A percentile compares a stretch with the other conserved stretches of the same genome.
Conservation (phyloP, 2,329 filamentous ascomycete genomes). For the Colletotrichum paranaense region DNA sequence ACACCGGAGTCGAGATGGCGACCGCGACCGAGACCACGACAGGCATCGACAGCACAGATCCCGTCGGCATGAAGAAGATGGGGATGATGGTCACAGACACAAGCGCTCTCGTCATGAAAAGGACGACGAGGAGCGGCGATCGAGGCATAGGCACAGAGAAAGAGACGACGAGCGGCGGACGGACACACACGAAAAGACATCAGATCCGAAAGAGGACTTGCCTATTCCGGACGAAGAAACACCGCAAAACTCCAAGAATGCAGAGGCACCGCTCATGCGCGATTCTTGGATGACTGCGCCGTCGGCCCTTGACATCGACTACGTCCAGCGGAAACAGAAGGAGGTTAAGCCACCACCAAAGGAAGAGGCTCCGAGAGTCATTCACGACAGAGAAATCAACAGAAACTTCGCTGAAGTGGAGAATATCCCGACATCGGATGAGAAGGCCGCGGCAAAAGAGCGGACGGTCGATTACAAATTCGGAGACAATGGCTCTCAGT, state of each 20-base stretch:
- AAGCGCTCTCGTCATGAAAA: constrained; percentile 72
- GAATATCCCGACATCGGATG: constrained; percentile 64
- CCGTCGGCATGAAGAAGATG: constrained; percentile 53
- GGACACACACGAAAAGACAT: constrained; percentile 51
- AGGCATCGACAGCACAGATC: constrained; percentile 49
- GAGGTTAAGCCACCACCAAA: constrained; percentile 65
- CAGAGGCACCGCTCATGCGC: constrained; percentile 62
- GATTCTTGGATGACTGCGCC: constrained; percentile 94
- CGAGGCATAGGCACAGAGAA: constrained; percentile 36
- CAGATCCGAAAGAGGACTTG: constrained; percentile 62
- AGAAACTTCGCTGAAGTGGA: constrained; percentile 69
- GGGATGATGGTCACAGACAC: constrained; percentile 67
- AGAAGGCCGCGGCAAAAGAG: constrained; percentile 60
- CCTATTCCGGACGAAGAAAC: constrained; percentile 62
- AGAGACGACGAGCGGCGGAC: constrained; percentile 31
- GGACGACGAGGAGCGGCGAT: constrained; percentile 58
- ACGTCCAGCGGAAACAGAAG: constrained; percentile 71
- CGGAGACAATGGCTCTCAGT: constrained; percentile 89
- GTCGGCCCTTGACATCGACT: constrained; percentile 82
- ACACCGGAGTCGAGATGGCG: constrained; percentile 41
- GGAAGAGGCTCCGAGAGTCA: constrained; percentile 73
- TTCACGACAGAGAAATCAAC: constrained; percentile 88
- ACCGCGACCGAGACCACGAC: constrained; percentile 41
- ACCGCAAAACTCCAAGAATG: constrained; percentile 42
- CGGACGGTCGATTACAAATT: constrained; percentile 79